Evolutionary conservation across 208 protist genomes (phyloP), one percentile per base, ranked within the genome.

Genomic region (Crithidia expoeki): DNA sequence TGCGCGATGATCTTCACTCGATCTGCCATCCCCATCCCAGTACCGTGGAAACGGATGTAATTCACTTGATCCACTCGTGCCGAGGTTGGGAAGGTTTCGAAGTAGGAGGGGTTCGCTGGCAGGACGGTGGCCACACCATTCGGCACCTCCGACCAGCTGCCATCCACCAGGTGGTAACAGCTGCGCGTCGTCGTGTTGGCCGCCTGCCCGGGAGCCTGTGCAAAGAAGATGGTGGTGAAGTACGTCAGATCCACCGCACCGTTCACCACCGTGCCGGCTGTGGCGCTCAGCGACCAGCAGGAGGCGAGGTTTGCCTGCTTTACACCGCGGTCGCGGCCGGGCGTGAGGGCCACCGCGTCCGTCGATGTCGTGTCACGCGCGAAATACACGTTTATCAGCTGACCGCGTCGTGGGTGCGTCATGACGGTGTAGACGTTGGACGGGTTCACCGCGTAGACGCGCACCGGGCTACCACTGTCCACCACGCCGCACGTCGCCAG

Each of bases 81-180:
- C 2, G 78, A 60, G 14, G 50, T 28, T 6, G 90, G 84, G n/a
- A 65, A 62, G 12, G 84, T 84, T 28, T 76, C 72, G 62, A 97
- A 97, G 64, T 25, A 44, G 9, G 59, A 19, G 4, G 92, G 92
- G 67, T 97, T 97, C 14, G 93, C 93, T 14, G 93, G 67, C 38
- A 92, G 72, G 14, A 97, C 60, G 16, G 16, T 59, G 30, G 61
- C 56, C 14, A 85, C 70, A 19, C 76, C 79, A 50, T 81, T 80
- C 2, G 89, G 86, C 40, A 97, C 67, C 71, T 93, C 81, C 0
- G 84, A 88, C 92, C 92, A 96, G 49, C 84, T 83, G 19, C 69
- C 74, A 16, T 53, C 76, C 7, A 53, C 61, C 28, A 92, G 70
- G 2, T 38, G 61, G 71, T 96, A 96, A 74, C 92, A 96, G 23